Percentiles rank a stretch among this genome's conserved stretches.
These are phyloP conservation scores for Handroanthus guayacan DNA, from an alignment of 257 asterid genomes.

Conservation along the genomic window DNA sequence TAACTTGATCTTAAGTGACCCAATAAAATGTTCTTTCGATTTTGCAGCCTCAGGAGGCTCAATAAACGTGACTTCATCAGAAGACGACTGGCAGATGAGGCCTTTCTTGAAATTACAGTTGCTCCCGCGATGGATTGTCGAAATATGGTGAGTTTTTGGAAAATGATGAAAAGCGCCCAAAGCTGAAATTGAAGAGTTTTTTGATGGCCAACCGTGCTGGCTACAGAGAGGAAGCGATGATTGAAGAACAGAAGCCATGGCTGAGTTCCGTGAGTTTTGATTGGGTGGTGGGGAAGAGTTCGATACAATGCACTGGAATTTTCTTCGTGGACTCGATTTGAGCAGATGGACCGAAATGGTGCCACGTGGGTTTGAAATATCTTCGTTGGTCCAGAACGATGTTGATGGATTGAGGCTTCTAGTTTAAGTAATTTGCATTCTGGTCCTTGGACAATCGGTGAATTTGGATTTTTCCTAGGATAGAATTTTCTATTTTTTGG, in stretches of 20 bases:
- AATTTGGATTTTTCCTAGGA: no score
- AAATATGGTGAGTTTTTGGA: constrained; percentile 20
- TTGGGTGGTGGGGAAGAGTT: constrained; percentile 33
- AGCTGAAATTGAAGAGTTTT: constrained; percentile 25
- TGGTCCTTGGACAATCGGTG: no score
- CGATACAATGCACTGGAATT: not conserved
- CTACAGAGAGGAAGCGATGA: constrained; percentile 49
- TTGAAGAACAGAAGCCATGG: constrained; percentile 73
- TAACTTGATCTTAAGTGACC: constrained; percentile 68
- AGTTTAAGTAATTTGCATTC: not conserved
- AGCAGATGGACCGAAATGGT: constrained; percentile 9
- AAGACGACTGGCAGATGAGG: constrained; percentile 48
- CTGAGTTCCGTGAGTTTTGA: constrained; percentile 17
- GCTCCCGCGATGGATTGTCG: constrained; percentile 29
- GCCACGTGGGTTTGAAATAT: constrained; percentile 37
- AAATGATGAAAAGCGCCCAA: not conserved
- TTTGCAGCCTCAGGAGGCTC: constrained; percentile 46
- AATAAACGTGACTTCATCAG: constrained; percentile 45
- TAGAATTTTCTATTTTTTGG: no score
- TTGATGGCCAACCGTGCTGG: constrained; percentile 39
- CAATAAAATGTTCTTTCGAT: constrained; percentile 45
- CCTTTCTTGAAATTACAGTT: constrained; percentile 34
- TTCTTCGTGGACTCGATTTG: constrained; percentile 23
- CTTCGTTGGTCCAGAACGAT: not conserved
- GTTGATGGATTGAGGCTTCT: not conserved